Percentiles rank a stretch among this genome's conserved stretches.
Evolutionary conservation across 257 asterid species (phyloP).

Genomic region (Lycium barbarum): DNA sequence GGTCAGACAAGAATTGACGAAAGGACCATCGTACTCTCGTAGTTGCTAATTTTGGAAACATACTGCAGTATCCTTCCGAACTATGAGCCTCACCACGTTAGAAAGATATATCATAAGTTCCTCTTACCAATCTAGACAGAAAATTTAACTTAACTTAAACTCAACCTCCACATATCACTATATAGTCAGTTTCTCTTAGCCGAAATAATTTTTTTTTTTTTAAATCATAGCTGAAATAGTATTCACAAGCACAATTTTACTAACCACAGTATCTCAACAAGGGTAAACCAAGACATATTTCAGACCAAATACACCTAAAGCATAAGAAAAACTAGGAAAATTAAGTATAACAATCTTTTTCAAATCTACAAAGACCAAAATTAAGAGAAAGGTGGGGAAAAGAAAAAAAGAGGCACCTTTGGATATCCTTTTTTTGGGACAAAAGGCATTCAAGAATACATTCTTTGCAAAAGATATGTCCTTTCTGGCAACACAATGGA

Average conservation of each 20-base stretch:
- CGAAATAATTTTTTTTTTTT: too few species aligned
- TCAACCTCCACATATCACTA: not conserved
- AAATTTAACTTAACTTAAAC: constrained; percentile 1
- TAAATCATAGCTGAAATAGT: not conserved
- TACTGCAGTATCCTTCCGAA: not conserved
- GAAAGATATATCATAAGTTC: not conserved
- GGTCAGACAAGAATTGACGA: too few species aligned
- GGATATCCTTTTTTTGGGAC: constrained; percentile 89
- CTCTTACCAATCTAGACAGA: not conserved
- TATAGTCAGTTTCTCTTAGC: not conserved
- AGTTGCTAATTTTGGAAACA: not conserved
- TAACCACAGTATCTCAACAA: not conserved
- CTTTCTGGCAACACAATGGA: constrained; percentile 86
- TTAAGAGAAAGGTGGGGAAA: not conserved
- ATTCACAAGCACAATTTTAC: constrained; percentile 18
- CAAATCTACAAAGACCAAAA: not conserved
- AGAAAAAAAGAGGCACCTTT: constrained; percentile 52
- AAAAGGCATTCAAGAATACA: constrained; percentile 90
- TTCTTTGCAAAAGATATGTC: constrained; percentile 90
- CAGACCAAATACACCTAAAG: not conserved
- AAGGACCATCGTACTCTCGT: not conserved
- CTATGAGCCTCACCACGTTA: too few species aligned
- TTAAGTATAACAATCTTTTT: not conserved
- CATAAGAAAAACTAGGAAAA: not conserved
- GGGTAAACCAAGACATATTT: not conserved